phyloP scores from a whole-genome alignment of 2,329 filamentous ascomycete genomes.

The Rutstroemia sp. region DNA sequence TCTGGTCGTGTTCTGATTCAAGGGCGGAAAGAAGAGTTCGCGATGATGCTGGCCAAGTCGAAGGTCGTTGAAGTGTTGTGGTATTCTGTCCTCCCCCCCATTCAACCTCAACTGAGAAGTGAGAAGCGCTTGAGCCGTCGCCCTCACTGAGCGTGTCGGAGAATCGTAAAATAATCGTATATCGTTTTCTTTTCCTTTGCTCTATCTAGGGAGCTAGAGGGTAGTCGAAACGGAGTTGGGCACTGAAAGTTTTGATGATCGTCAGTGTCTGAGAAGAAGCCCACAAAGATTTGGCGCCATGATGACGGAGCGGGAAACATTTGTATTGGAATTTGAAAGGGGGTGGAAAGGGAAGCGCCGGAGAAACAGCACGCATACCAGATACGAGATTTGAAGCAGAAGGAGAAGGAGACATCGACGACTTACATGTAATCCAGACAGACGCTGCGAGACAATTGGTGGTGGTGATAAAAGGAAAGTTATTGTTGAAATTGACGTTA shows the following conservation, averaged over 20 bases:
- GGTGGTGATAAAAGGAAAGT: constrained; percentile 10
- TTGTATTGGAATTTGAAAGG: background rate
- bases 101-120: constrained; percentile 15
- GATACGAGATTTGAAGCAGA: background rate
- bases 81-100: constrained; percentile 11
- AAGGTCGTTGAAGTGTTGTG: constrained; percentile 9
- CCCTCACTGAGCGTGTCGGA: constrained; percentile 8
- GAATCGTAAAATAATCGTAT: background rate
- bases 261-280: constrained; percentile 17
- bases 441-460: constrained; percentile 16
- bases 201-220: background rate
- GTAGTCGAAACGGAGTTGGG: constrained; percentile 3
- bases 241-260: constrained; percentile 13
- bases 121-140: constrained; percentile 14
- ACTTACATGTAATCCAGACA: constrained; percentile 17
- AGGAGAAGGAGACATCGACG: constrained; percentile 4
- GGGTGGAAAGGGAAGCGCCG: constrained; percentile 2
- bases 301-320: constrained; percentile 2
- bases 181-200: background rate
- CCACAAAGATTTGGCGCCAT: constrained; percentile 15
- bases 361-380: background rate
- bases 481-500: constrained; percentile 15
- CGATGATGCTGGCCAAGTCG: background rate
- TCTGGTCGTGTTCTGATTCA: background rate
- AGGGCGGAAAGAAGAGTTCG: constrained; percentile 8